Conservation (phyloP, 1,139 yeast species). For the Taphrina communis region DNA sequence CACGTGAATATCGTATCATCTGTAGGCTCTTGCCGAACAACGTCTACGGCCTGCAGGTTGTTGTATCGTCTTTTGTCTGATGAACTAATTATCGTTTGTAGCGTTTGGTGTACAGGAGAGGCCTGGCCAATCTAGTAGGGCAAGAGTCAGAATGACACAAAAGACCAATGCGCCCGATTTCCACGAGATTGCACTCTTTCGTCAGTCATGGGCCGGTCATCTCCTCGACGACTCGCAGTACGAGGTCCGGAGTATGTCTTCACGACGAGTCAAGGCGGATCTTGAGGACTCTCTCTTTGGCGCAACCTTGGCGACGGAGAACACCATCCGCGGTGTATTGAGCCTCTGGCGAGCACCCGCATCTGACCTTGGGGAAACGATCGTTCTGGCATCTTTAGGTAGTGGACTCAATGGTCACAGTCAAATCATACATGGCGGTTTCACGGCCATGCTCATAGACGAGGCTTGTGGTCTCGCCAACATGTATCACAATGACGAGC, state of each 20-base stretch:
- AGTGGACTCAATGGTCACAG: conserved; percentile 34
- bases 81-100: too few species aligned
- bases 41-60: too few species aligned
- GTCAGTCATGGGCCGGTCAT: conserved; percentile 1
- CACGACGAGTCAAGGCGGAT: conserved; percentile 29
- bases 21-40: too few species aligned
- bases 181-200: conserved; percentile 12
- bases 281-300: conserved; percentile 32
- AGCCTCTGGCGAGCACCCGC: conserved; percentile 5
- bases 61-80: too few species aligned
- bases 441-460: conserved; percentile 34
- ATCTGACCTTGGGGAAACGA: conserved; percentile 26
- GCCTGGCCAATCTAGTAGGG: too few species aligned
- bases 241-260: not conserved
- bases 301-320: conserved; percentile 8
- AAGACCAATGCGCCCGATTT: too few species aligned
- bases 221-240: conserved; percentile 10
- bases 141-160: too few species aligned
- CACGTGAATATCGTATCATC: not conserved
- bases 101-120: too few species aligned
- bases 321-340: conserved; percentile 17
- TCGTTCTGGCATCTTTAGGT: conserved; percentile 33
- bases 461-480: conserved; percentile 27
- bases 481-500: not conserved
- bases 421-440: conserved; percentile 28